Percentiles rank a stretch among this genome's conserved stretches.
Conservation (phyloP, 495 filamentous ascomycete genomes). For the Letharia lupina region DNA sequence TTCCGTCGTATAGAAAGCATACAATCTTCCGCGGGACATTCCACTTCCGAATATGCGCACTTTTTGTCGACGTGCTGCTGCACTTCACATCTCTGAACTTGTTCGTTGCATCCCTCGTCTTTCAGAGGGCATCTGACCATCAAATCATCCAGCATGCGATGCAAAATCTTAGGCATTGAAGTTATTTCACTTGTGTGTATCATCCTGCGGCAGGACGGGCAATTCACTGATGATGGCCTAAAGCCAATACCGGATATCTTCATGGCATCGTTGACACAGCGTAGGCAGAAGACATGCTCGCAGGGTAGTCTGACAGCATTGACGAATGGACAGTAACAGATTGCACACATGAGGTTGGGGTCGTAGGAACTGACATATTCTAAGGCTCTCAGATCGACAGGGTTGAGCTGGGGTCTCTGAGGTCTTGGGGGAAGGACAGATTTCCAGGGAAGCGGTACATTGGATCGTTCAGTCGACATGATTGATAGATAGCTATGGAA, state of each 20-base stretch:
- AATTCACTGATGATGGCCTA: constrained; percentile 13
- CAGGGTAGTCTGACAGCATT: constrained; percentile 64
- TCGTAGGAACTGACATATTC: constrained; percentile 64
- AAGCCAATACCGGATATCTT: constrained; percentile 18
- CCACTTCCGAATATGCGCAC: constrained; percentile 57
- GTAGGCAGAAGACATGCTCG: constrained; percentile 67
- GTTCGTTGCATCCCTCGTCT: constrained; percentile 52
- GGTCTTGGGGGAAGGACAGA: background rate
- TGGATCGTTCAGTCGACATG: background rate
- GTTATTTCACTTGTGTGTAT: constrained; percentile 16
- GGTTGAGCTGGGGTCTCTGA: constrained; percentile 6
- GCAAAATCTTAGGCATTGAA: constrained; percentile 44
- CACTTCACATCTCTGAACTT: constrained; percentile 57
- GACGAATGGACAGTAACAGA: constrained; percentile 70
- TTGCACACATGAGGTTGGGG: constrained; percentile 72
- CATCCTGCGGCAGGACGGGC: constrained; percentile 32
- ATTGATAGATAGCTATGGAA: background rate
- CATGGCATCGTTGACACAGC: constrained; percentile 58
- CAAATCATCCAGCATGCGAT: constrained; percentile 67
- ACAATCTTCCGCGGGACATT: constrained; percentile 50
- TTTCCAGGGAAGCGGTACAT: background rate
- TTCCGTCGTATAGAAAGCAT: constrained; percentile 39
- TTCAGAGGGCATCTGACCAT: constrained; percentile 61
- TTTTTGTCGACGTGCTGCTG: constrained; percentile 67
- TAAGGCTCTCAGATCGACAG: constrained; percentile 57